phyloP scores from a whole-genome alignment of 1,139 yeast species.

The Citeromyces hawaiiensis region DNA sequence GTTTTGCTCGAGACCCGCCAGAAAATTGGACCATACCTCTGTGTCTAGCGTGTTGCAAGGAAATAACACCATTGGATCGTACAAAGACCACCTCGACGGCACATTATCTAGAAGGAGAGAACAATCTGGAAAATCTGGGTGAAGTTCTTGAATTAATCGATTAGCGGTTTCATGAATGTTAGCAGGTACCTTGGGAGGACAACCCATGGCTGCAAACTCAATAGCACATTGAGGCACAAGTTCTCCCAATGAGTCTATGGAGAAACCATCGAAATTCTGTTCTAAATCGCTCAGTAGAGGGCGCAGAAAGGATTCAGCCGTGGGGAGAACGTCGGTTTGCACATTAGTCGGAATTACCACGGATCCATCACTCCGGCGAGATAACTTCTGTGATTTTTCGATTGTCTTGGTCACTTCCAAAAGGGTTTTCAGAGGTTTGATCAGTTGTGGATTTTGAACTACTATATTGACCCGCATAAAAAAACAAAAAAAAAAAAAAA shows the following conservation, averaged over 20 bases:
- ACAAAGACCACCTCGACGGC: slow-evolving; percentile 47
- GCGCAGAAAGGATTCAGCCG: too few species aligned
- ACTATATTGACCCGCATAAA: slow-evolving; percentile 7
- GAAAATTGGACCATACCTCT: slow-evolving; percentile 19
- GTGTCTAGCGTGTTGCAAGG: slow-evolving; percentile 24
- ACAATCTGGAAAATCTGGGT: too few species aligned
- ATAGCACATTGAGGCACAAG: too few species aligned
- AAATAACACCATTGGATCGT: slow-evolving; percentile 56
- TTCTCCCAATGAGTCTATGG: too few species aligned
- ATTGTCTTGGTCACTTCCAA: slow-evolving; percentile 12
- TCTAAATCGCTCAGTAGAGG: neutral
- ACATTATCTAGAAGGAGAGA: slow-evolving; percentile 7
- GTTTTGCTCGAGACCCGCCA: slow-evolving; percentile 4
- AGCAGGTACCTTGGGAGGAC: too few species aligned
- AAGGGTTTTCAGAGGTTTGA: slow-evolving; percentile 15
- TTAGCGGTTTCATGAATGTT: too few species aligned
- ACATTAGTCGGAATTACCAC: neutral
- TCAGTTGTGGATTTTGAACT: slow-evolving; percentile 8
- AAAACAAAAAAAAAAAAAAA: slow-evolving; percentile 5
- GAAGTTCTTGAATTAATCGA: too few species aligned
- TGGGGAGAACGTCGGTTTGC: too few species aligned
- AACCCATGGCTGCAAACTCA: too few species aligned
- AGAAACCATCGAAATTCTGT: neutral
- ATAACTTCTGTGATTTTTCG: slow-evolving; percentile 14
- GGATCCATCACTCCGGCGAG: slow-evolving; percentile 4